Percentiles rank a stretch among this genome's conserved stretches.
These are phyloP conservation scores for Didymellaceae sp. DNA, from an alignment of 2,329 filamentous ascomycete species.

Conservation along the genomic window DNA sequence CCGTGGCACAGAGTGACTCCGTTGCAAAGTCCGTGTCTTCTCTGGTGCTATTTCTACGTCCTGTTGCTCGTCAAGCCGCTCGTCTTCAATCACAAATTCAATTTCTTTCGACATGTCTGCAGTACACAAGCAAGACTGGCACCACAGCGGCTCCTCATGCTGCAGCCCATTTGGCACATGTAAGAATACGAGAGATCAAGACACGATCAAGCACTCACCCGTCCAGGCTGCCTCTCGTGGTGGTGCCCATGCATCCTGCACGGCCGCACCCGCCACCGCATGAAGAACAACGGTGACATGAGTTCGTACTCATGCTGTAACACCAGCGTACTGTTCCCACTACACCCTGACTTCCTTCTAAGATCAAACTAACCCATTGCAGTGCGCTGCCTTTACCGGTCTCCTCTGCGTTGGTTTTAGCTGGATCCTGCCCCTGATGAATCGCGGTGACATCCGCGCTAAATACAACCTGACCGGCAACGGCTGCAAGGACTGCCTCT, in stretches of 20 bases:
- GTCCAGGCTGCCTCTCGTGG: conserved; percentile 40
- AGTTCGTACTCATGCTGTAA: conserved; percentile 38
- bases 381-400: conserved; percentile 38
- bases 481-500: conserved; percentile 43
- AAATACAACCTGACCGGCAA: conserved; percentile 43
- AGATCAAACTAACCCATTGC: too few relatives aligned
- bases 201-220: not conserved
- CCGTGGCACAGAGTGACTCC: not conserved
- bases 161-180: conserved; percentile 41
- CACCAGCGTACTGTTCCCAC: conserved; percentile 23
- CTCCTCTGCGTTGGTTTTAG: conserved; percentile 34
- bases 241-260: conserved; percentile 44
- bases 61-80: not conserved
- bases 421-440: conserved; percentile 43
- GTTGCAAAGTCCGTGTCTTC: conserved; percentile 7
- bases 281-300: conserved; percentile 38
- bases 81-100: not conserved
- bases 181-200: conserved; percentile 11
- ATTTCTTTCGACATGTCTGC: conserved; percentile 22
- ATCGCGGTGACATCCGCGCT: conserved; percentile 40
- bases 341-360: not conserved
- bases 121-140: conserved; percentile 39
- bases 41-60: not conserved
- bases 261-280: conserved; percentile 40
- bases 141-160: conserved; percentile 37